Evolutionary conservation across 1,284 basidiomycete species (phyloP), one percentile per base, ranked within the genome.

Genomic region (Cutaneotrichosporon spelunceum): DNA sequence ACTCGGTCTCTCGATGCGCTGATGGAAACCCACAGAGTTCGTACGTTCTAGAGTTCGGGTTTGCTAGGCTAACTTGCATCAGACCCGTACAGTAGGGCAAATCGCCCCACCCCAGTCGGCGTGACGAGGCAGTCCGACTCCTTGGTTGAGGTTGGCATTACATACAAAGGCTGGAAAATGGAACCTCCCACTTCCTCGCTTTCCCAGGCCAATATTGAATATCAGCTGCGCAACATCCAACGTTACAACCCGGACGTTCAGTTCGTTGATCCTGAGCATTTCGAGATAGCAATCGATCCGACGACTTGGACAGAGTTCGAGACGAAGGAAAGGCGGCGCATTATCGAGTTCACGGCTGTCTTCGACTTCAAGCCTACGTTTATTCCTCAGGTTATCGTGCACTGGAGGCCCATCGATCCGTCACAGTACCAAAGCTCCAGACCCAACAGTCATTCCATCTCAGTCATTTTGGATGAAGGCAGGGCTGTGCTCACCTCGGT

Each of bases 401-500:
- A 42, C 1, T 42, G 83, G 76, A 72, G 77, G 34, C 76, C 81
- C 4, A 78, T 84, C 52, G 56, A 76, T 13, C 78, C 80, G 59
- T 65, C 68, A 26, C 78, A 83, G 57, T 83, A 81, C 66, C 72
- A 77, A 9, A 75, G 73, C 23, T 79, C 80, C 69, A 69, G 70
- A 48, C 82, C 83, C 69, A 80, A 82, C 70, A 78, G 3, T 19
- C 84, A 69, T 95, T 91, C 0, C 97, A 94, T 82, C 95, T 98
- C 75, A 91, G 88, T 74, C 87, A 90, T 61, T 85, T 88, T 58
- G 88, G 90, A 60, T 85, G 84, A 48, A 86, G 88, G 68, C 82
- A 86, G 26, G 94, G 87, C 80, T 94, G 87, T 77, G 5, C 87
- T 93, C 67, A 98, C 94, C 14, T 95, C 92, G 0, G 94, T 97